Base-by-base conservation (phyloP, 2,329 filamentous ascomycete species). In the Pseudogymnoascus verrucosus region DNA sequence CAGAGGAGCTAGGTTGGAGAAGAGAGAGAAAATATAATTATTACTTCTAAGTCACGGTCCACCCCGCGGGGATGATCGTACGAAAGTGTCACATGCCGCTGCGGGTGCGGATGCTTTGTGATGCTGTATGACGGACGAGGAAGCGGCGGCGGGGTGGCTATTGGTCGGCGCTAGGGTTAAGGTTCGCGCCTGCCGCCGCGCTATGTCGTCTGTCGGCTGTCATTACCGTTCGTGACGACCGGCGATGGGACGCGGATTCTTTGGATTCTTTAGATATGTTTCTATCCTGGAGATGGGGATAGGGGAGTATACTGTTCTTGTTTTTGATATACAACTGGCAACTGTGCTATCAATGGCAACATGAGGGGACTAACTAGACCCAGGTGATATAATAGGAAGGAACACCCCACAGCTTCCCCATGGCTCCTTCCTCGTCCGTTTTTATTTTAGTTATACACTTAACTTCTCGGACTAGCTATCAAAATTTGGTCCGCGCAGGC, bases 401-500 rank as follows among this genome's bases (percentile, higher is more conserved):
- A 54, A n/a, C 47, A 54, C 47, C 47, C 47, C 47, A 54, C 40
- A 16, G 40, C 47, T 54, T 54, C 47, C 12, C 47, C 47, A 47
- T 47, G 19, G 26, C 26, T 54, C 47, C 26, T 34, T 54, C 47
- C 47, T 34, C 26, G n/a, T 54, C 26, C 10, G 42, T 26, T 7
- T 54, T 14, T 31, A 19, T 12, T 6, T 19, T 54, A 14, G 12
- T 54, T 19, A 19, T 19, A 0, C 8, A 12, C 26, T 54, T 54
- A 54, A 8, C 26, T 54, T 2, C 47, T 19, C 26, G n/a, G 3
- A 8, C 42, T 21, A 26, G 42, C 21, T 47, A 21, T 47, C 42
- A 47, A 47, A 26, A 47, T 54, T 8, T 11, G 26, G n/a, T 34
- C 21, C 23, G 44, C 44, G 23, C 23, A 51, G 3, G 1, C 23